Conservation (phyloP, 2,329 filamentous ascomycete species). For the Aaosphaeria arxii region DNA sequence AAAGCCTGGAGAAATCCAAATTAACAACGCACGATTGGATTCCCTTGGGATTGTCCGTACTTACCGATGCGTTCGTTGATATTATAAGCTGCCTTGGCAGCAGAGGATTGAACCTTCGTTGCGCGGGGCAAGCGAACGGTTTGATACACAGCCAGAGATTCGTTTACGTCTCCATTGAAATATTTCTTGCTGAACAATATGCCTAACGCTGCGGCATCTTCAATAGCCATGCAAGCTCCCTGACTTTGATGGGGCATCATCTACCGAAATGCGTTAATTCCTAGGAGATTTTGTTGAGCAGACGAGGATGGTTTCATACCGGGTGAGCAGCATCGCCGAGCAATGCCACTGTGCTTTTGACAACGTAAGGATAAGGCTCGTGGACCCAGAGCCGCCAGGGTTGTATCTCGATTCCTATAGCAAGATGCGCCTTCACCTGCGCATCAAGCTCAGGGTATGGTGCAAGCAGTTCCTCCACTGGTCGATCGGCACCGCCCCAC, state of each 20-base stretch:
- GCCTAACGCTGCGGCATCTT: slow-evolving; percentile 62
- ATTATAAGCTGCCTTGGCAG: slow-evolving; percentile 36
- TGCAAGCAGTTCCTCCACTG: slow-evolving; percentile 58
- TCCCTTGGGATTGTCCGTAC: background rate
- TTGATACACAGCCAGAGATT: slow-evolving; percentile 35
- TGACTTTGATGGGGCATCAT: slow-evolving; percentile 71
- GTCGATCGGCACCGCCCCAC: slow-evolving; percentile 54
- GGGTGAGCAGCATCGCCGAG: slow-evolving; percentile 67
- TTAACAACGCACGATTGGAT: background rate
- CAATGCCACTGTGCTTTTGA: slow-evolving; percentile 53
- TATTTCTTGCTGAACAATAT: slow-evolving; percentile 55
- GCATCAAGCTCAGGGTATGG: slow-evolving; percentile 60
- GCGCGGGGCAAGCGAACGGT: slow-evolving; percentile 35
- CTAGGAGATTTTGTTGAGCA: background rate
- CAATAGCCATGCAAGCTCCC: slow-evolving; percentile 67
- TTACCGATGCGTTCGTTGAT: slow-evolving; percentile 45
- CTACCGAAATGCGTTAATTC: slow-evolving; percentile 14
- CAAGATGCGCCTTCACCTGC: slow-evolving; percentile 56
- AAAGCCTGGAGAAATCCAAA: slow-evolving; percentile 39
- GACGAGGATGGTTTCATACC: slow-evolving; percentile 31
- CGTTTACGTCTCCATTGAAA: slow-evolving; percentile 36
- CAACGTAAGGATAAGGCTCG: slow-evolving; percentile 58
- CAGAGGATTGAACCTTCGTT: slow-evolving; percentile 37
- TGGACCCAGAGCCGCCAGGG: slow-evolving; percentile 67
- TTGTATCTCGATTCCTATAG: slow-evolving; percentile 60